Evolutionary conservation across 345 rosid genomes (phyloP), one percentile per base, ranked within the genome.

Genomic region (Salix purpurea): DNA sequence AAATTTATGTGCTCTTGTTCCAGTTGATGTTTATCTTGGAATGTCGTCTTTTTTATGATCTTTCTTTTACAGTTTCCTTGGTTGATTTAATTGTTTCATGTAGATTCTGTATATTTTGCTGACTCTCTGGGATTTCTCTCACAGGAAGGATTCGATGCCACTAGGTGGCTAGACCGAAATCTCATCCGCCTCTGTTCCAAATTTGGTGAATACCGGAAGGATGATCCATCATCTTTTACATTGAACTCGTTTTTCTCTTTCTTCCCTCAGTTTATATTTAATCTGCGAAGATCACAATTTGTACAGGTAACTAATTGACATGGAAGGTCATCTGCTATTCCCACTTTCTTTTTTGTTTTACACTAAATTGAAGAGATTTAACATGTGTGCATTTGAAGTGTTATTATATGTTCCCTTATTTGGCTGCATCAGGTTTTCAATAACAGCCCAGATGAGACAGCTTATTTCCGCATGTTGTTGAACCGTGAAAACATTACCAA

Each of bases 91-190:
- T 56, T n/a, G 61, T 18, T 67, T 37, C 1, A 3, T 40, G 24
- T 68, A 37, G 16, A 52, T 21, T n/a, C 15, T 68, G 12, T 37
- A 12, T 23, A 6, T 23, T 39, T 24, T 40, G 8, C 62, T n/a
- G 10, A 56, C 12, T 68, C 30, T 21, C 9, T 70, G 50, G 46
- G 32, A 37, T 71, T 70, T 79, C 75, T 76, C 58, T 68, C 74
- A 71, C 93, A 96, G 99, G 99, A 96, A 80, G 98, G 94, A 60
- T 96, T 96, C 87, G 99, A 96, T 85, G 97, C 97, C 77, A 92
- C 98, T 64, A 91, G 99, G 79, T 96, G 99, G 99, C 78, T 96
- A 82, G 99, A 96, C 81, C 86, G 99, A 81, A 92, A 88, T 64
- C 98, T 96, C 56, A 96, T 96, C 79, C 97, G 97, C 36, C 71